phyloP scores from a whole-genome alignment of 169 alveolate species.

The Toxoplasma gondii region DNA sequence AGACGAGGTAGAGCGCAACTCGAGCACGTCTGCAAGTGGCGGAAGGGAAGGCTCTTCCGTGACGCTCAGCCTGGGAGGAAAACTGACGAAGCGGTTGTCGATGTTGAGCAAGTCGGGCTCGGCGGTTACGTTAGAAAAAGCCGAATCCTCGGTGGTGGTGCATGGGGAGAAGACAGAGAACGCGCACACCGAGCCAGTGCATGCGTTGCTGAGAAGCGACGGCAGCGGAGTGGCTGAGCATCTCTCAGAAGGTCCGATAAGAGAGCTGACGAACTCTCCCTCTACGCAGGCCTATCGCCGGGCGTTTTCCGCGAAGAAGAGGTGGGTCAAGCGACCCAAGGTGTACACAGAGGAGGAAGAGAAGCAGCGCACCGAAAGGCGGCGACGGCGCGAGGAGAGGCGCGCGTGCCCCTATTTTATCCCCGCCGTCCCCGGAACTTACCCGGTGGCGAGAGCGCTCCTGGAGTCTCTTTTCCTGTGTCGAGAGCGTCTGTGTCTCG shows the following conservation, averaged over 20 bases:
- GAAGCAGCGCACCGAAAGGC: background rate
- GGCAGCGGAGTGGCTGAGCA: background rate
- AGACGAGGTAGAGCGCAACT: background rate
- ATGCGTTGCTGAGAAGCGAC: too few species aligned
- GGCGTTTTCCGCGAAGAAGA: background rate
- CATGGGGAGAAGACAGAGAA: too few species aligned
- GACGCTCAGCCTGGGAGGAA: too few species aligned
- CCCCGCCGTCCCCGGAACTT: background rate
- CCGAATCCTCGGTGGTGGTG: too few species aligned
- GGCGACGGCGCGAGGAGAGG: background rate
- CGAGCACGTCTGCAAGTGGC: background rate
- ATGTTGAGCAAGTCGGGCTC: background rate
- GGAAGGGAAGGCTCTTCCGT: background rate
- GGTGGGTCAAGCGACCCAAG: background rate
- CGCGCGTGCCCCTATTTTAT: background rate
- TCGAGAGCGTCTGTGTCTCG: background rate
- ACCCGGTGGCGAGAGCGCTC: background rate
- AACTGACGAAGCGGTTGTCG: too few species aligned
- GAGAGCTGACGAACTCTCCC: background rate
- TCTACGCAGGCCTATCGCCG: background rate
- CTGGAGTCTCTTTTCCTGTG: background rate
- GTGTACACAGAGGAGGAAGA: background rate
- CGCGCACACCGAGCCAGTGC: too few species aligned
- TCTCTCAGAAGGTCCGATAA: background rate
- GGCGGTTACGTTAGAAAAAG: background rate